Percentiles rank a stretch among this genome's conserved stretches.
phyloP scores from a whole-genome alignment of 306 rosid genomes.

The Glycine tomentella region DNA sequence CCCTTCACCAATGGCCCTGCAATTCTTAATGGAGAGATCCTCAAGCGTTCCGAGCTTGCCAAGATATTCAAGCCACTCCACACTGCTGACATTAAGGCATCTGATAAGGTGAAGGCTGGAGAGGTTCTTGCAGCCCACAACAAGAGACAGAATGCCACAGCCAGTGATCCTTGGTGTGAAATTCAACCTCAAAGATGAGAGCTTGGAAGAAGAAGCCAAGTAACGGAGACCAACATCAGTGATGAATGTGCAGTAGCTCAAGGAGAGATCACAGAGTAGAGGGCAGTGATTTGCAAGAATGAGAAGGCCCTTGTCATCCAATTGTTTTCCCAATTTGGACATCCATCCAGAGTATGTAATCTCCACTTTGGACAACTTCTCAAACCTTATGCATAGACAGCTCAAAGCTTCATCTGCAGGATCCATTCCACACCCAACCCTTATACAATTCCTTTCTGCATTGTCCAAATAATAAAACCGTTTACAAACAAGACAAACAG shows the following conservation, averaged over 20 bases:
- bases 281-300: constrained; percentile 69
- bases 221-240: constrained; percentile 81
- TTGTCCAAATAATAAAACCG: constrained; percentile 65
- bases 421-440: constrained; percentile 88
- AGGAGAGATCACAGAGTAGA: constrained; percentile 64
- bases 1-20: constrained; percentile 69
- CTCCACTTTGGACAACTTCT: constrained; percentile 69
- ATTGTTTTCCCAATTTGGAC: constrained; percentile 87
- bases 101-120: constrained; percentile 79
- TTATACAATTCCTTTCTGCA: constrained; percentile 69
- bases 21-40: constrained; percentile 63
- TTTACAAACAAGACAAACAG: constrained; percentile 67
- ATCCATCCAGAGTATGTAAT: constrained; percentile 89
- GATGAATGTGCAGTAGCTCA: constrained; percentile 84
- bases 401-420: constrained; percentile 85
- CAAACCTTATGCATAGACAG: constrained; percentile 73
- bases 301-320: constrained; percentile 85
- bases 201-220: constrained; percentile 71
- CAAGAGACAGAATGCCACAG: constrained; percentile 84
- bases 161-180: constrained; percentile 84
- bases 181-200: constrained; percentile 75
- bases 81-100: constrained; percentile 78
- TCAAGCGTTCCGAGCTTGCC: constrained; percentile 61
- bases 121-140: constrained; percentile 80
- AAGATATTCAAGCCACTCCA: constrained; percentile 74